These are phyloP conservation scores for Trichophyton benhamiae DNA, from an alignment of 2,329 filamentous ascomycete species.

Conservation along the genomic window DNA sequence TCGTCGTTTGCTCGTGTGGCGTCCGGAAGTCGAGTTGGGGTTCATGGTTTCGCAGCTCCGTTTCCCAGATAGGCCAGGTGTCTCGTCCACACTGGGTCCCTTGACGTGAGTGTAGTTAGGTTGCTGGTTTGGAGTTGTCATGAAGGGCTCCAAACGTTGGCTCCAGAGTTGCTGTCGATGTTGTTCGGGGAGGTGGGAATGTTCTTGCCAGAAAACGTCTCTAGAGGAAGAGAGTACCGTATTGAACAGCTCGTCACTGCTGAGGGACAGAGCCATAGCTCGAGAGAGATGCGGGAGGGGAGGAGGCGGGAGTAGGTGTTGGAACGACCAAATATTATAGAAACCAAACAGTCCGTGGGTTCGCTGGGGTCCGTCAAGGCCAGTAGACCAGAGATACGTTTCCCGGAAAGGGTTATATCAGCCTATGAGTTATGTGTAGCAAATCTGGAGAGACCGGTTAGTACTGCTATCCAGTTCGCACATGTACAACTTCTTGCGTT, in stretches of 20 bases:
- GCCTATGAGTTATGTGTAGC: not conserved
- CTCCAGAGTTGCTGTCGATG: slow-evolving; percentile 32
- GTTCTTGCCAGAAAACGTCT: slow-evolving; percentile 31
- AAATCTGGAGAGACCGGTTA: not conserved
- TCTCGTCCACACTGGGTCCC: slow-evolving; percentile 13
- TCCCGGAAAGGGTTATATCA: not conserved
- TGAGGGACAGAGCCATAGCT: slow-evolving; percentile 24
- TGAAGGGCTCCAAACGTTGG: slow-evolving; percentile 28
- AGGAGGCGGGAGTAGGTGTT: slow-evolving; percentile 7
- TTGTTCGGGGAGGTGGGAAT: slow-evolving; percentile 30
- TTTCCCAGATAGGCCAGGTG: slow-evolving; percentile 29
- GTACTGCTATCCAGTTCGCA: not conserved
- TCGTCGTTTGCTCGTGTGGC: slow-evolving; percentile 32
- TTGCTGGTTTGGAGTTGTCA: slow-evolving; percentile 19
- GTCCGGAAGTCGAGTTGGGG: slow-evolving; percentile 28
- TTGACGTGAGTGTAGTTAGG: slow-evolving; percentile 14
- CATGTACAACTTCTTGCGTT: not conserved
- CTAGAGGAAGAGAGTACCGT: slow-evolving; percentile 32
- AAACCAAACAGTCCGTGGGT: not conserved
- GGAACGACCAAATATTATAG: slow-evolving; percentile 10
- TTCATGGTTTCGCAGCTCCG: slow-evolving; percentile 28
- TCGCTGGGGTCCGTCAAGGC: not conserved
- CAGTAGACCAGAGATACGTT: not conserved
- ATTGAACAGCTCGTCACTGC: slow-evolving; percentile 29
- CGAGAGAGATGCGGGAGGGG: not conserved